Evolutionary conservation across 108 stramenopile genomes (phyloP).

Genomic region (Pelagomonas calceolata): DNA sequence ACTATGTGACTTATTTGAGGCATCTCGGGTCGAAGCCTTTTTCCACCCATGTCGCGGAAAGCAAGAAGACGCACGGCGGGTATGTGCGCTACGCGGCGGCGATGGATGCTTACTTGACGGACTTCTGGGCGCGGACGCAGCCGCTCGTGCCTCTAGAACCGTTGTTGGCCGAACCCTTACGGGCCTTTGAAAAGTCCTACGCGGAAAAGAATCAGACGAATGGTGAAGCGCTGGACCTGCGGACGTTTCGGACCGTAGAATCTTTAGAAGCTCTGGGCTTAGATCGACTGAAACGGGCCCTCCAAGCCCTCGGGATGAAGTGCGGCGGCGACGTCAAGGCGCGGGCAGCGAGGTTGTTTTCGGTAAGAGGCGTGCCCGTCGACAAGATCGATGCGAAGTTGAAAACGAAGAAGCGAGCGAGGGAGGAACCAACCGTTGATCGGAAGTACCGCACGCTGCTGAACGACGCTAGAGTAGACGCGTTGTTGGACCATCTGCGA

Average conservation of each 20-base stretch:
- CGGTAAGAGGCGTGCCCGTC: constrained; percentile 68
- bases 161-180: constrained; percentile 28
- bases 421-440: neutral
- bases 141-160: neutral
- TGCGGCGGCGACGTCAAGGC: constrained; percentile 80
- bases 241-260: constrained; percentile 40
- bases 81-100: constrained; percentile 7
- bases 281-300: constrained; percentile 69
- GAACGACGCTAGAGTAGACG: constrained; percentile 53
- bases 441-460: constrained; percentile 33
- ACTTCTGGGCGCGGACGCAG: neutral
- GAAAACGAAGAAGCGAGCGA: constrained; percentile 46
- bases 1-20: neutral
- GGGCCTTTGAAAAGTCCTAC: constrained; percentile 50
- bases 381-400: constrained; percentile 67
- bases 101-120: constrained; percentile 28
- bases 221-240: constrained; percentile 45
- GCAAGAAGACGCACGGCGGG: too few relatives aligned
- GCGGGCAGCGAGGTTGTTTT: constrained; percentile 74
- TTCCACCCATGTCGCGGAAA: neutral
- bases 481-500: constrained; percentile 65
- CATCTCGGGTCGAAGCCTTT: neutral
- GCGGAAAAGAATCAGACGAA: constrained; percentile 20
- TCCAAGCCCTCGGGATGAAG: constrained; percentile 78
- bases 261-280: constrained; percentile 59